Evolutionary conservation across 148 eudicot genomes (phyloP), one percentile per base, ranked within the genome.

Genomic region (Camellia japonica): DNA sequence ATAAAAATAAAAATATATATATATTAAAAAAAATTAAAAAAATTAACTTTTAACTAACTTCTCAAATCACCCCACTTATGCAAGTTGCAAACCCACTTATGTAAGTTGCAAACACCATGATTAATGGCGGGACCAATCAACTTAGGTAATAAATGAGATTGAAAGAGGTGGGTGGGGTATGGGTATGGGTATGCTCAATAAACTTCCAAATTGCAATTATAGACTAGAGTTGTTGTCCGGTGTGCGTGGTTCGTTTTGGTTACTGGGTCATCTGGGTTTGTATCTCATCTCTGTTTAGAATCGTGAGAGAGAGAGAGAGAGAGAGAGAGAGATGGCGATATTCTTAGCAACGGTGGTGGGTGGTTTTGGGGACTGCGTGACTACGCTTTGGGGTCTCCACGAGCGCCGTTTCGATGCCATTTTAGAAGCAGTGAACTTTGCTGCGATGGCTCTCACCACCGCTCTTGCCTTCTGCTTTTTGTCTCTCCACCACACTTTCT

Each of bases 301-400:
- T 94, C 92, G 38, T 30, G 38, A 30, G 38, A 30, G 38, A 30
- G 38, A 30, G 30, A 30, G 30, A 30, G 30, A 30, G 30, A n/a
- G n/a, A n/a, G n/a, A 23, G 30, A 30, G 81, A 87, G 86, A 88
- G 90, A 86, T 88, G 91, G 82, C 81, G 12, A 78, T 86, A 58
- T n/a, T 79, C 81, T 71, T 85, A 66, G 64, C 85, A 2, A 75
- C 65, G 10, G 60, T 85, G 5, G 79, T 85, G 12, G 81, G 82
- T 11, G 78, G 78, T 42, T 19, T 85, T 65, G 82, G 79, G 12
- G 75, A 44, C 72, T 85, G 82, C 64, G 71, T 75, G 79, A 55
- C 20, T 42, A 78, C 86, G 30, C 30, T 87, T 16, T 81, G 85
- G 83, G 71, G 68, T 3, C 81, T 83, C 62, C 89, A 83, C 66